Percentiles rank a stretch among this genome's conserved stretches.
phyloP scores from a whole-genome alignment of 306 rosid species.

The Medicago lupulina region DNA sequence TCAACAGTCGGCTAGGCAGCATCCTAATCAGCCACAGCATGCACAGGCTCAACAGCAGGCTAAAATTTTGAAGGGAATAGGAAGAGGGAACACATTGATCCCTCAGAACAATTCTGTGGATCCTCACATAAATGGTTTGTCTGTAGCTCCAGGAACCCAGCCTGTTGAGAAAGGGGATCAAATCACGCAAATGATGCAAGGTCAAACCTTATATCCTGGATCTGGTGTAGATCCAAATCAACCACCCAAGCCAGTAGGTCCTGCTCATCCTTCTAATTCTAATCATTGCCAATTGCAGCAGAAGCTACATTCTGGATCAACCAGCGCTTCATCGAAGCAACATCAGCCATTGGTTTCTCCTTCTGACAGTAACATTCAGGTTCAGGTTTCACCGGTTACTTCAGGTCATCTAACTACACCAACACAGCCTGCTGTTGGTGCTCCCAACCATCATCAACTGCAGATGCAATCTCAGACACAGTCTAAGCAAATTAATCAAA shows the following conservation, averaged over 20 bases:
- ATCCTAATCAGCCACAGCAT: slow-evolving; percentile 83
- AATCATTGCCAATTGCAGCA: slow-evolving; percentile 75
- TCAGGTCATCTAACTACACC: slow-evolving; percentile 61
- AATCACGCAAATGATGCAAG: slow-evolving; percentile 74
- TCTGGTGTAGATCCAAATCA: slow-evolving; percentile 70
- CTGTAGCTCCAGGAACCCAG: slow-evolving; percentile 78
- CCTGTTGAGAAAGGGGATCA: slow-evolving; percentile 90
- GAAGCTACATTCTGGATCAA: slow-evolving; percentile 65
- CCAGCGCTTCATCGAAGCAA: slow-evolving; percentile 66
- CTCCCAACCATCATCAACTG: slow-evolving; percentile 66
- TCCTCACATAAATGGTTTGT: slow-evolving; percentile 78
- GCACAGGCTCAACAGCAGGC: slow-evolving; percentile 81
- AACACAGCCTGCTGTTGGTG: slow-evolving; percentile 56
- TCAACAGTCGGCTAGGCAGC: slow-evolving; percentile 88
- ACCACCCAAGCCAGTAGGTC: slow-evolving; percentile 67
- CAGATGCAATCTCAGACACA: slow-evolving; percentile 59
- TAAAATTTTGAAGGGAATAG: slow-evolving; percentile 79
- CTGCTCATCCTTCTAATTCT: slow-evolving; percentile 68
- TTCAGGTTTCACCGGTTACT: slow-evolving; percentile 61
- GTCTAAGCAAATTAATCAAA: slow-evolving; percentile 72
- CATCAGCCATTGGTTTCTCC: slow-evolving; percentile 63
- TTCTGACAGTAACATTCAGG: slow-evolving; percentile 69
- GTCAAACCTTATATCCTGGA: slow-evolving; percentile 73
- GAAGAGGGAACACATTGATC: slow-evolving; percentile 70
- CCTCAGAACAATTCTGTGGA: slow-evolving; percentile 75